A percentile compares a stretch with the other conserved stretches of the same genome.
phyloP scores from a whole-genome alignment of 139 green algal species.

The Coccomyxa sp. region DNA sequence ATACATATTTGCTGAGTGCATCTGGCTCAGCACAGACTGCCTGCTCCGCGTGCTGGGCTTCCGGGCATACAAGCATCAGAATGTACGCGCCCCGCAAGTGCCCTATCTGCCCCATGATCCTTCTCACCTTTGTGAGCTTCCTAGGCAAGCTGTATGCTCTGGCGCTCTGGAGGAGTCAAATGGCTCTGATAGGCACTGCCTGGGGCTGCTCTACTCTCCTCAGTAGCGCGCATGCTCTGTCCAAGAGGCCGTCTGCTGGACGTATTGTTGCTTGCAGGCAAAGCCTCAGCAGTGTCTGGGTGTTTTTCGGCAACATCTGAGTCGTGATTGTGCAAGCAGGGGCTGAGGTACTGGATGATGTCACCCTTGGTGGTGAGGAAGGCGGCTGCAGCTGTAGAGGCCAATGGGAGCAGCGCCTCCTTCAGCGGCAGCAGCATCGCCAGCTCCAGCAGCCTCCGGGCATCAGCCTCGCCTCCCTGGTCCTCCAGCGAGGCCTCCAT shows the following conservation, averaged over 20 bases:
- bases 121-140: too few relatives aligned
- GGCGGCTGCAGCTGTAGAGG: too few relatives aligned
- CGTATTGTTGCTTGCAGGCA: not conserved
- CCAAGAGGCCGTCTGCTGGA: not conserved
- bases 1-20: conserved; percentile 23
- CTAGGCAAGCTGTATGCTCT: not conserved
- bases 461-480: not conserved
- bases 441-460: not conserved
- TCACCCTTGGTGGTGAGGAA: not conserved
- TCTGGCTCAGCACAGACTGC: not conserved
- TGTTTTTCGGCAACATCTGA: not conserved
- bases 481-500: too few relatives aligned
- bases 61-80: not conserved
- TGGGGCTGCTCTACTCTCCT: not conserved
- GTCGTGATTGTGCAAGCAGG: not conserved
- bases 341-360: not conserved
- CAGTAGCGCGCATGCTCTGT: not conserved
- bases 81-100: not conserved
- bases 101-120: not conserved
- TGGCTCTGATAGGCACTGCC: not conserved
- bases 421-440: not conserved
- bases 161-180: not conserved
- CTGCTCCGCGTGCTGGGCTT: conserved; percentile 22
- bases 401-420: not conserved
- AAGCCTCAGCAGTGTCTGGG: not conserved